Evolutionary conservation across 2,329 filamentous ascomycete species (phyloP), one percentile per base, ranked within the genome.

Genomic region (Gnomoniopsis smithogilvyi): DNA sequence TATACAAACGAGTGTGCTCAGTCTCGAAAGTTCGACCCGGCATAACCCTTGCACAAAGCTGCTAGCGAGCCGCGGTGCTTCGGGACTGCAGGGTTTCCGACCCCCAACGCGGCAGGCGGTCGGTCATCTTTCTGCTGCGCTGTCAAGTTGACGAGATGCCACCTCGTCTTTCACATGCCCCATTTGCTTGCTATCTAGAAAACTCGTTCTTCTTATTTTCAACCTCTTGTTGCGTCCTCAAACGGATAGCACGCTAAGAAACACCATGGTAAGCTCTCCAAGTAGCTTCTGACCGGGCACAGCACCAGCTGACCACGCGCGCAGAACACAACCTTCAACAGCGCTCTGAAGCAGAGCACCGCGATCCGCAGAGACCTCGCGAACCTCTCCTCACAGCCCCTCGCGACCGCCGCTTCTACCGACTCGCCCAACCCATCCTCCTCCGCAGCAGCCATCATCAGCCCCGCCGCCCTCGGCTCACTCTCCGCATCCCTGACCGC

Each of bases 301-400:
- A 7, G 22, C 43, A 6, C 6, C 14, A 33, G 22, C 59, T 57
- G 19, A 61, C 54, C 49, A 11, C 2, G 30, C 2, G 30, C 45
- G 22, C 33, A 92, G 91, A 94, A 93, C 72, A 87, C 89, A 15
- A 82, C 92, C 63, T 96, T 95, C 81, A 96, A 96, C 74, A 89
- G 89, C 53, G 91, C 91, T 56, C 81, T 95, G 55, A 92, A 93
- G 76, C 91, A 96, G 78, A 92, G 88, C 61, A 91, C 89, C 58
- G 83, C 88, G 22, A 86, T 96, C 69, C 89, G 90, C 67, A 87
- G 86, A 69, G 91, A 95, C 70, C 83, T 95, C 61, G 84, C 89
- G 64, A 78, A 80, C 60, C 88, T 93, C 67, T 79, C 87, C 54
- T 79, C 48, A n/a, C 55, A 48, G 46, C 56, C 64, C 54, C 58